These are phyloP conservation scores for Clathrospora elynae DNA, from an alignment of 2,329 filamentous ascomycete genomes.

Conservation along the genomic window DNA sequence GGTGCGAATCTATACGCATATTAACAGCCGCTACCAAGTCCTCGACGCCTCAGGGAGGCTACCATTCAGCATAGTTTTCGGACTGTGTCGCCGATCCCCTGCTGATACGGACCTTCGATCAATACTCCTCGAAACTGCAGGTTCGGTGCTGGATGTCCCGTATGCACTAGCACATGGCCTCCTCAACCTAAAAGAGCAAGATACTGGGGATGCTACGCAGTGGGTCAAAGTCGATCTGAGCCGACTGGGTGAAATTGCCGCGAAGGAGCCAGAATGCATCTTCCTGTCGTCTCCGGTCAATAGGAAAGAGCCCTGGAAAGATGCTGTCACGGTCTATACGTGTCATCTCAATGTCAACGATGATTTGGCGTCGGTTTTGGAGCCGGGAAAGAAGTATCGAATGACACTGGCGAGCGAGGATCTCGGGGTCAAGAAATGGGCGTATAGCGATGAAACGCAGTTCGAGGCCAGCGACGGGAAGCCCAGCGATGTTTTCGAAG, in stretches of 20 bases:
- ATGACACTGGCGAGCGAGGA: neutral
- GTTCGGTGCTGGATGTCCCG: conserved; percentile 6
- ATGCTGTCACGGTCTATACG: neutral
- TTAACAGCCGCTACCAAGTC: conserved; percentile 2
- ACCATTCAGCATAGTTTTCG: conserved; percentile 3
- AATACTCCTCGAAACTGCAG: conserved; percentile 3
- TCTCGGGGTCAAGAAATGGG: conserved; percentile 2
- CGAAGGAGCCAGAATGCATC: neutral
- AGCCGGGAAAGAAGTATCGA: neutral
- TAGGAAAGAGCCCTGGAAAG: conserved; percentile 1
- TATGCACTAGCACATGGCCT: conserved; percentile 5
- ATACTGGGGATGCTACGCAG: neutral
- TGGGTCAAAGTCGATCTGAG: conserved; percentile 3
- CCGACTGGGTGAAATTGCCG: neutral
- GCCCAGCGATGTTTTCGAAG: too few relatives aligned
- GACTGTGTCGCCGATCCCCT: conserved; percentile 1
- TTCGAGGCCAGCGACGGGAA: neutral
- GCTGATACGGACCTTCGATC: conserved; percentile 1
- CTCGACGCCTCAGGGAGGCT: neutral
- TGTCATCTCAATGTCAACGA: neutral
- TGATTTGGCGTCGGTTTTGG: neutral
- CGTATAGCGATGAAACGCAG: neutral
- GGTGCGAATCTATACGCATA: neutral
- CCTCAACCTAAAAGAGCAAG: conserved; percentile 1
- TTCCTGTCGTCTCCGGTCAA: conserved; percentile 1